These are phyloP conservation scores for Tuber melanosporum DNA, from an alignment of 495 filamentous ascomycete genomes.

Conservation along the genomic window DNA sequence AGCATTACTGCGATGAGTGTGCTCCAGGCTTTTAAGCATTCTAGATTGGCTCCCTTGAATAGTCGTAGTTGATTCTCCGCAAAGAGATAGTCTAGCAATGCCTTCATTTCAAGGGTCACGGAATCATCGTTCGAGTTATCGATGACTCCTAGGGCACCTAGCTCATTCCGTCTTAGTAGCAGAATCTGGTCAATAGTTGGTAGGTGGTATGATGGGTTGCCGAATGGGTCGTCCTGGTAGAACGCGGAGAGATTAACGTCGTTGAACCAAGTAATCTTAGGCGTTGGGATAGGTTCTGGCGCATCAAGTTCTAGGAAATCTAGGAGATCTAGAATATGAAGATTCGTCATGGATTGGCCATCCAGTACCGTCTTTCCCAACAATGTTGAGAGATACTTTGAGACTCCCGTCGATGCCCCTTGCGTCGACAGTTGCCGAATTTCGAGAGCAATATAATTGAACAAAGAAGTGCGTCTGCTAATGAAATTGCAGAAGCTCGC, in stretches of 20 bases:
- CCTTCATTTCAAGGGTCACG: slow-evolving; percentile 54
- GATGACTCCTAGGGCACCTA: slow-evolving; percentile 43
- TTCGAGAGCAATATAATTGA: slow-evolving; percentile 78
- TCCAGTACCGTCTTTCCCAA: slow-evolving; percentile 63
- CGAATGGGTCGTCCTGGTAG: slow-evolving; percentile 36
- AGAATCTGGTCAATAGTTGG: slow-evolving; percentile 59
- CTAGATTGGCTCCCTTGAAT: slow-evolving; percentile 54
- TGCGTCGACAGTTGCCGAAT: slow-evolving; percentile 66
- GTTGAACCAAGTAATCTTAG: slow-evolving; percentile 52
- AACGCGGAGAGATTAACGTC: slow-evolving; percentile 48
- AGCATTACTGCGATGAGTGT: slow-evolving; percentile 73
- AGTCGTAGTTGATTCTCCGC: slow-evolving; percentile 59
- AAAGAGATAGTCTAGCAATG: slow-evolving; percentile 54
- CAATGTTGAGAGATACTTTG: slow-evolving; percentile 69
- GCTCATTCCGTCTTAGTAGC: slow-evolving; percentile 47
- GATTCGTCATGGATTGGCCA: slow-evolving; percentile 56
- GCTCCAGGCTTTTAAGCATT: slow-evolving; percentile 69
- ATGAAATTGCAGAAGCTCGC: slow-evolving; percentile 66
- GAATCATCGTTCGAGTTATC: slow-evolving; percentile 51
- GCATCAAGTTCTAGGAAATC: slow-evolving; percentile 77
- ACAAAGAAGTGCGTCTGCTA: slow-evolving; percentile 61
- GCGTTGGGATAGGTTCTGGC: slow-evolving; percentile 46
- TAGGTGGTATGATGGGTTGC: slow-evolving; percentile 30
- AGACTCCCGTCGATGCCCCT: slow-evolving; percentile 65
- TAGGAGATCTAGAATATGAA: slow-evolving; percentile 82